Base-by-base conservation (phyloP, 352 stramenopile species). In the Phytophthora pinifolia region DNA sequence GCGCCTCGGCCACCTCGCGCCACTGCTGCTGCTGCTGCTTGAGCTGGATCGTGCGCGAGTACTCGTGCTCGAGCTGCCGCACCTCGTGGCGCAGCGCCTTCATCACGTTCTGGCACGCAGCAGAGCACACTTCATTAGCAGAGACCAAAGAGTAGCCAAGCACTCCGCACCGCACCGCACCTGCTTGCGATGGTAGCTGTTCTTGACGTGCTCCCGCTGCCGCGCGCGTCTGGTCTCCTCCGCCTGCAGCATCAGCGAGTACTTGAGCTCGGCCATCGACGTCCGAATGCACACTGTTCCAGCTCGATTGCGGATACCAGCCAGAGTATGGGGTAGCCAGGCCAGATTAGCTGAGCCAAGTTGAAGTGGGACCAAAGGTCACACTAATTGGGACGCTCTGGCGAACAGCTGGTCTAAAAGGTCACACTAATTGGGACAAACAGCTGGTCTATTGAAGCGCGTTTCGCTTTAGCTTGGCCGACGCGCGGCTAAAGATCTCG, bases 161-260 rank as follows among this genome's bases (percentile, higher is more conserved):
- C 38, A 14, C 13, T 4, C 18, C 4, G 18, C 34, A 34, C 18
- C 20, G 39, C 9, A 33, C 1, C 18, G 5, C 15, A 75, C 72
- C 56, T 71, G 63, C 36, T 75, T 62, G 2, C 70, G 59, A 39
- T 77, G 60, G 59, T 82, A 79, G 44, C 60, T 76, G 39, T 70
- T 66, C 45, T 68, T 74, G 32, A 88, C 79, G 50, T 88, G 69
- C 53, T 78, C 59, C n/a, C 76, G 75, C 57, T 89, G 77, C 8
- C 75, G 72, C 49, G 67, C 71, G n/a, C 79, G 73, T 38, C 56
- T 70, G 17, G 48, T 39, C 18, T 67, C 61, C 4, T 60, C 62
- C 9, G 32, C 27, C 27, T 63, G 49, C 45, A 46, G 17, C 17
- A 56, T 56, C 0, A 33, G 10, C 9, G 36, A 48, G 43, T 34